A percentile compares a stretch with the other conserved stretches of the same genome.
phyloP scores from a whole-genome alignment of 768 basidiomycete species.

The Tylopilus vinaceipallidus region DNA sequence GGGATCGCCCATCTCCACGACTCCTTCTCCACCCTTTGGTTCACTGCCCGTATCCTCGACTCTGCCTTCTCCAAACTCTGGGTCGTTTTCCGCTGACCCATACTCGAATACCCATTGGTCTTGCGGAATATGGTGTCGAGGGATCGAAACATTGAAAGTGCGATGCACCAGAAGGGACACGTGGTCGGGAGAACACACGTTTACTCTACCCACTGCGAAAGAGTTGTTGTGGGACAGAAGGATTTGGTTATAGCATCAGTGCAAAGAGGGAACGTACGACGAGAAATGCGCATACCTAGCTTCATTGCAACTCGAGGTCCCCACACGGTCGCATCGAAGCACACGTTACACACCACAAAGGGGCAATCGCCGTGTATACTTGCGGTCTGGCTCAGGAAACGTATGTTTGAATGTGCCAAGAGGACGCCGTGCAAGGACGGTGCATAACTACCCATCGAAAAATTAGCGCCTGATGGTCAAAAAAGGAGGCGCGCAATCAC shows the following conservation, averaged over 20 bases:
- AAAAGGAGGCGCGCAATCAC: constrained; percentile 1
- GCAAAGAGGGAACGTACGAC: not conserved
- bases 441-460: constrained; percentile 62
- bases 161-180: constrained; percentile 85
- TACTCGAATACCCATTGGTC: constrained; percentile 86
- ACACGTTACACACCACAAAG: constrained; percentile 69
- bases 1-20: constrained; percentile 13
- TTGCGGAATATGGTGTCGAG: constrained; percentile 82
- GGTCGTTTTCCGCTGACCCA: constrained; percentile 77
- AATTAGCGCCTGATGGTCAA: constrained; percentile 3
- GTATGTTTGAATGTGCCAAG: constrained; percentile 78
- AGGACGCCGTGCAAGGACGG: constrained; percentile 86
- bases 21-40: constrained; percentile 2
- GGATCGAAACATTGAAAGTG: constrained; percentile 95
- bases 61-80: constrained; percentile 54
- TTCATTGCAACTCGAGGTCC: constrained; percentile 79
- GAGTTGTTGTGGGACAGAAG: not conserved
- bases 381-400: constrained; percentile 62
- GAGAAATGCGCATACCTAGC: constrained; percentile 51
- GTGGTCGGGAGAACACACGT: constrained; percentile 88
- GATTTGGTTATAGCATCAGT: not conserved
- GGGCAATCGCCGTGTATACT: constrained; percentile 81
- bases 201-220: constrained; percentile 75
- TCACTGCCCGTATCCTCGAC: constrained; percentile 21
- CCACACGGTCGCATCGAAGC: constrained; percentile 88